Evolutionary conservation across 768 basidiomycete species (phyloP).

Genomic region (Boletus rubescentipes): DNA sequence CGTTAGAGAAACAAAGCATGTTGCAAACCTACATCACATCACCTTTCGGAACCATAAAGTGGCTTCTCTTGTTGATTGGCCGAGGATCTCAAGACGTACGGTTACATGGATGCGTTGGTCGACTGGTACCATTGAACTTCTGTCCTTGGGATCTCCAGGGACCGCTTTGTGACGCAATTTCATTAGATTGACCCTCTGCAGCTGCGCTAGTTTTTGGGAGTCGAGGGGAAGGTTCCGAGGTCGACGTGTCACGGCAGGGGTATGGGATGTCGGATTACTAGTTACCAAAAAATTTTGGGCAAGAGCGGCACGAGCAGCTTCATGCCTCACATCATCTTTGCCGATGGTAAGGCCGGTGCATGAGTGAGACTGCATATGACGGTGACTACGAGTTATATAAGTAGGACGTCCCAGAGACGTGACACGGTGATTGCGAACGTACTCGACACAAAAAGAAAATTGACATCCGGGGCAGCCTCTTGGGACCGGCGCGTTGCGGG

Average conservation of each 20-base stretch:
- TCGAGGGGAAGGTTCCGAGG: conserved; percentile 42
- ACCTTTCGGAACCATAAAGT: conserved; percentile 77
- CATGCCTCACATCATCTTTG: conserved; percentile 36
- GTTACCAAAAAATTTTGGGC: conserved; percentile 47
- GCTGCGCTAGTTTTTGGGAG: conserved; percentile 52
- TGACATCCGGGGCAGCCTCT: conserved; percentile 53
- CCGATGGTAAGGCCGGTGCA: conserved; percentile 38
- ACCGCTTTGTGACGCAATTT: conserved; percentile 71
- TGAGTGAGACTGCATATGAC: conserved; percentile 59
- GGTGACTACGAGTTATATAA: conserved; percentile 48
- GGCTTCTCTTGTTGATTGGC: conserved; percentile 37
- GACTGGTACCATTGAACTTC: conserved; percentile 41
- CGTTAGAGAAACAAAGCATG: conserved; percentile 1
- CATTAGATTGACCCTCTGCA: conserved; percentile 63
- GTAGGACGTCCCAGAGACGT: conserved; percentile 7
- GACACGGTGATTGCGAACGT: conserved; percentile 19
- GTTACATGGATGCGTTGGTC: conserved; percentile 61
- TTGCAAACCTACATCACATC: conserved; percentile 4
- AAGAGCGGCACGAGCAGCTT: conserved; percentile 51
- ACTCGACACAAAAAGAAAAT: conserved; percentile 66
- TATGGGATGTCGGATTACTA: conserved; percentile 12
- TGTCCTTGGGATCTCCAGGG: conserved; percentile 62
- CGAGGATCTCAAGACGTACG: conserved; percentile 32
- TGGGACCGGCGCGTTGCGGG: neutral
- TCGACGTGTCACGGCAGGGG: conserved; percentile 30